Conservation (phyloP, 2,329 filamentous ascomycete species). For the Hypomyces perniciosus region DNA sequence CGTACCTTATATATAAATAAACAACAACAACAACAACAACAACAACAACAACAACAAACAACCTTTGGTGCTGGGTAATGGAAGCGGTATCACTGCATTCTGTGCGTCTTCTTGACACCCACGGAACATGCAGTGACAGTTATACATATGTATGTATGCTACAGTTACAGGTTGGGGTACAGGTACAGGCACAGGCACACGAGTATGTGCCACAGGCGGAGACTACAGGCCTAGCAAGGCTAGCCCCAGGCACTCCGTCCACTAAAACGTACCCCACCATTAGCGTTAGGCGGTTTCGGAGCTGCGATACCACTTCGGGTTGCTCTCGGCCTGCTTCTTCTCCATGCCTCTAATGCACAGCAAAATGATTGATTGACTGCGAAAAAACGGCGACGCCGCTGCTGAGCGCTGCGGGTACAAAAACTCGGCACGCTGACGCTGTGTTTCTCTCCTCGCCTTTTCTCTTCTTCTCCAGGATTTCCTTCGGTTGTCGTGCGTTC, state of each 20-base stretch:
- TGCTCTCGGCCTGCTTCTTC: background rate
- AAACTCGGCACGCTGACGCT: constrained; percentile 8
- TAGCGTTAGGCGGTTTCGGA: constrained; percentile 1
- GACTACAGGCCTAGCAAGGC: background rate
- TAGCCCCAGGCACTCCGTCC: background rate
- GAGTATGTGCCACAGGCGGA: background rate
- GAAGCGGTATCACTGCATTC: too few relatives aligned
- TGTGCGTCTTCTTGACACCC: too few relatives aligned
- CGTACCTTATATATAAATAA: too few relatives aligned
- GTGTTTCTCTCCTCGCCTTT: constrained; percentile 1
- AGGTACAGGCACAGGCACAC: too few relatives aligned
- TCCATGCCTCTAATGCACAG: background rate
- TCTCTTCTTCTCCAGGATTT: constrained; percentile 8
- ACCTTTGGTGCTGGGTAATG: too few relatives aligned
- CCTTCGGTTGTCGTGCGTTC: constrained; percentile 4
- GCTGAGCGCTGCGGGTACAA: constrained; percentile 4
- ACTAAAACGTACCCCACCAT: background rate
- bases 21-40: too few relatives aligned
- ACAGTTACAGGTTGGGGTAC: too few relatives aligned
- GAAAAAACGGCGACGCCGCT: constrained; percentile 10
- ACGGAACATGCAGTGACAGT: too few relatives aligned
- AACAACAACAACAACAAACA: too few relatives aligned
- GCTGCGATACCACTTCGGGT: constrained; percentile 10
- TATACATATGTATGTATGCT: too few relatives aligned
- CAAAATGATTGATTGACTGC: background rate